These are phyloP conservation scores for Plasmodium inui DNA, from an alignment of 169 alveolate genomes.

Conservation along the genomic window DNA sequence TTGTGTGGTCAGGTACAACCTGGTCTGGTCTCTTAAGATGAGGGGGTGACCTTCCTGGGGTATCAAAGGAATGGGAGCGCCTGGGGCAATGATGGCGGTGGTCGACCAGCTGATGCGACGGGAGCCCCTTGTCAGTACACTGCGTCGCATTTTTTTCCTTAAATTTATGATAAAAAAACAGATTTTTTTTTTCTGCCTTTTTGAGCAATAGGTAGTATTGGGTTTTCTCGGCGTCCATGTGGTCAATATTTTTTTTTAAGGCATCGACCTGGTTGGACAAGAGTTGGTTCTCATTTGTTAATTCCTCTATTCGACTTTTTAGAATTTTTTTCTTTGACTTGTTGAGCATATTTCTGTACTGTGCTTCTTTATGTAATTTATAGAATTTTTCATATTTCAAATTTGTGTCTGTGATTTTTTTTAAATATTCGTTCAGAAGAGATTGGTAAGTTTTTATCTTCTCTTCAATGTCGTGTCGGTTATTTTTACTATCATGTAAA, in stretches of 20 bases:
- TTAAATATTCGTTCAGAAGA: constrained; percentile 27
- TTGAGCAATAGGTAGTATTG: constrained; percentile 29
- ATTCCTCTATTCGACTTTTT: constrained; percentile 16
- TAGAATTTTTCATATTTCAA: constrained; percentile 47
- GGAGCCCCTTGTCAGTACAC: neutral
- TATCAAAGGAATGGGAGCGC: neutral
- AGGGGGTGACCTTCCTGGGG: neutral
- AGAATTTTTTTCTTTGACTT: constrained; percentile 54
- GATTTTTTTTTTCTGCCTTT: constrained; percentile 55
- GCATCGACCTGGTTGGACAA: constrained; percentile 21
- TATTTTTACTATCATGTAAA: constrained; percentile 24
- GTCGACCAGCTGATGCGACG: neutral
- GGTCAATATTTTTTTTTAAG: constrained; percentile 27
- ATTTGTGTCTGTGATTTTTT: constrained; percentile 50
- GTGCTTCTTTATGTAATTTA: constrained; percentile 59
- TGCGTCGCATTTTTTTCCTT: neutral
- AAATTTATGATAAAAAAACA: constrained; percentile 41
- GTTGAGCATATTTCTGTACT: constrained; percentile 18
- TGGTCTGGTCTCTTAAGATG: neutral
- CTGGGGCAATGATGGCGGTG: neutral
- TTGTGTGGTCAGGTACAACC: neutral
- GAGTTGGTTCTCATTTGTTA: constrained; percentile 21
- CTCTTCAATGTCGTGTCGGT: constrained; percentile 27
- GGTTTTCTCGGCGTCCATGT: constrained; percentile 33
- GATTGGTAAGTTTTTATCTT: constrained; percentile 42